These are phyloP conservation scores for Saccharomyces hybrid DNA, from an alignment of 1,139 yeast species.

Conservation along the genomic window DNA sequence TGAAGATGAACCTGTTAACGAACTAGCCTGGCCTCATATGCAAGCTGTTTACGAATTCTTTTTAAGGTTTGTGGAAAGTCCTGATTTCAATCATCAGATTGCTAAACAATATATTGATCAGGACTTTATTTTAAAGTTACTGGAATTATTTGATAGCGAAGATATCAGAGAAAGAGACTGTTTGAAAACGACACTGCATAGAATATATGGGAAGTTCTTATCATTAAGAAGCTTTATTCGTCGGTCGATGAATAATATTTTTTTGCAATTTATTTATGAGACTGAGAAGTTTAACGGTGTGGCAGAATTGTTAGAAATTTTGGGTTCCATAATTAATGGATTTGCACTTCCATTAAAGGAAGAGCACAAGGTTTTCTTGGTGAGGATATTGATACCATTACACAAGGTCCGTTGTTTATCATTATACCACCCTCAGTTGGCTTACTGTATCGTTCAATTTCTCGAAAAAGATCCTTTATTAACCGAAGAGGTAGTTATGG, in stretches of 20 bases:
- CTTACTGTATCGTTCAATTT: slow-evolving; percentile 94
- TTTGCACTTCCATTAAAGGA: slow-evolving; percentile 95
- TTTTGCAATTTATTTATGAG: slow-evolving; percentile 88
- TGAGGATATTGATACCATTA: slow-evolving; percentile 83
- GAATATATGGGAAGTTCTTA: slow-evolving; percentile 92
- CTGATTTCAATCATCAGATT: slow-evolving; percentile 86
- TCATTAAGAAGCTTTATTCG: slow-evolving; percentile 87
- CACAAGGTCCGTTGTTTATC: slow-evolving; percentile 88
- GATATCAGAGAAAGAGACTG: slow-evolving; percentile 96
- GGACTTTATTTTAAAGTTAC: slow-evolving; percentile 66
- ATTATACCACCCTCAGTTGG: slow-evolving; percentile 90
- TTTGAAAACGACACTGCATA: slow-evolving; percentile 85
- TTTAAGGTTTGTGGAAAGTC: slow-evolving; percentile 84
- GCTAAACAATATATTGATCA: slow-evolving; percentile 95
- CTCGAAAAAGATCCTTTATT: slow-evolving; percentile 85
- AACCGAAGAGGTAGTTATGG: slow-evolving; percentile 94
- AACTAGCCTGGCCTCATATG: slow-evolving; percentile 99
- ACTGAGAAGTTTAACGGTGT: slow-evolving; percentile 95
- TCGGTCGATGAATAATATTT: slow-evolving; percentile 84
- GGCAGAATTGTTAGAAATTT: slow-evolving; percentile 86
- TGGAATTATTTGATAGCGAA: slow-evolving; percentile 91
- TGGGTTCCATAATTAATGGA: slow-evolving; percentile 95
- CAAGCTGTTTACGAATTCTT: slow-evolving; percentile 92
- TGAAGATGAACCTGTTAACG: slow-evolving; percentile 96
- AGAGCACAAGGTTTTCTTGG: slow-evolving; percentile 87